Conservation (phyloP, 2,329 filamentous ascomycete genomes). For the Colletotrichum lindemuthianum region DNA sequence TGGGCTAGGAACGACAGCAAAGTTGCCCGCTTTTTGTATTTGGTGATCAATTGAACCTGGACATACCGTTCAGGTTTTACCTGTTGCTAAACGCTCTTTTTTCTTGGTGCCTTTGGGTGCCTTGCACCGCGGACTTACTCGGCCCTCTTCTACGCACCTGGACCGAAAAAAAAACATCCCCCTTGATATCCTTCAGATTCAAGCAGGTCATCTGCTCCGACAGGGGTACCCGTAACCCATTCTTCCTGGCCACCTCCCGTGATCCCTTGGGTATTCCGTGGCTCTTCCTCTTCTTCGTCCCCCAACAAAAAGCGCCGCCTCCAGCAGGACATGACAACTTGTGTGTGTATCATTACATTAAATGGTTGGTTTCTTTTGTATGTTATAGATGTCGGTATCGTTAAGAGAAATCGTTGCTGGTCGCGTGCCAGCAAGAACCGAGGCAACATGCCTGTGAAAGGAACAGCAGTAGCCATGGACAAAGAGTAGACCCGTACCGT, state of each 20-base stretch:
- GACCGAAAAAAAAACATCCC: too few species aligned
- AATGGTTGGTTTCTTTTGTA: conserved; percentile 23
- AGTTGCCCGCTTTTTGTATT: too few species aligned
- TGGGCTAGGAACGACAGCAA: too few species aligned
- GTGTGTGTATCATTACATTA: conserved; percentile 37
- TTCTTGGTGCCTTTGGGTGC: too few species aligned
- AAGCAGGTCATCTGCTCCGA: too few species aligned
- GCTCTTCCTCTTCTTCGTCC: not conserved
- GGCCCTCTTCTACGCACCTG: too few species aligned
- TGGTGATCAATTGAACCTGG: too few species aligned
- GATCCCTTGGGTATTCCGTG: conserved; percentile 11
- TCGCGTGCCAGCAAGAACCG: conserved; percentile 3
- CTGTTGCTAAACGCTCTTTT: too few species aligned
- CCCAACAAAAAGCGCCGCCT: conserved; percentile 34
- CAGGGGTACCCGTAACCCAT: not conserved
- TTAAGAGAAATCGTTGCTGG: conserved; percentile 20
- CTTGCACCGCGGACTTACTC: too few species aligned
- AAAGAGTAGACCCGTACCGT: conserved; percentile 4
- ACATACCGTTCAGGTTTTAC: too few species aligned
- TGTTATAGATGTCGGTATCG: conserved; percentile 29
- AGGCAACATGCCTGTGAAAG: conserved; percentile 18
- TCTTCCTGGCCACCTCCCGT: not conserved
- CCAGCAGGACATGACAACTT: conserved; percentile 26
- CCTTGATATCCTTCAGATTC: too few species aligned
- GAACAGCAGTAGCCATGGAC: conserved; percentile 22